Evolutionary conservation across 176 grass and related monocot genomes (phyloP), one percentile per base, ranked within the genome.

Genomic region (Avena insularis): DNA sequence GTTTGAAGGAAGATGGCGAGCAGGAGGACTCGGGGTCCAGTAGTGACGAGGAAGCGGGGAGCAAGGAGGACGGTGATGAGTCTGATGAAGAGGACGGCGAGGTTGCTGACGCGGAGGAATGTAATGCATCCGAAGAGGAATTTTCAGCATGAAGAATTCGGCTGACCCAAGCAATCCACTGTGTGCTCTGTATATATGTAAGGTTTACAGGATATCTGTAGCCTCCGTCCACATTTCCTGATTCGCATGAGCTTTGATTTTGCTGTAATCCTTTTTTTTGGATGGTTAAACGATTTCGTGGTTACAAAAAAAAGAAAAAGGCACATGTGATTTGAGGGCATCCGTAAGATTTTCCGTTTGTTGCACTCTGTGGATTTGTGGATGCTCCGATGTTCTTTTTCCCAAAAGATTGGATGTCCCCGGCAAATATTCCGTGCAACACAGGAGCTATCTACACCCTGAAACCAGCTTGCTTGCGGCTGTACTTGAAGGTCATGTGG

Each of bases 121-220:
- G 87, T 51, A 74, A 85, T 51, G 87, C 62, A 0, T 74, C 84
- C 65, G 89, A 88, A 63, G 86, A 83, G 63, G 84, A 90, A 9
- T 56, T 81, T 2, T 16, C 59, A 12, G 71, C 59, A 12, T 85
- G 82, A 89, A 54, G 66, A 45, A 75, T 3, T 19, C 35, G 11
- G 45, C 46, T 77, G 16, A 51, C 14, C 20, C 17, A 36, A 48
- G 8, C 38, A 8, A 70, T 80, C 9, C 10, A 31, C 5, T 54
- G 23, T 85, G 33, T 54, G 83, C 47, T 45, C 9, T 85, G 80
- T 83, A 81, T 85, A 83, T 43, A 43, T 43, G 71, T 31, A 79
- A 20, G 55, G 23, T 54, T n/a, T 2, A 21, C 16, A 90, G 35
- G 46, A 33, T n/a, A 72, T 80, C 38, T 81, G 40, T 59, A 81